Evolutionary conservation across 2,329 filamentous ascomycete species (phyloP), one percentile per base, ranked within the genome.

Genomic region (Epichloe brachyelytri): DNA sequence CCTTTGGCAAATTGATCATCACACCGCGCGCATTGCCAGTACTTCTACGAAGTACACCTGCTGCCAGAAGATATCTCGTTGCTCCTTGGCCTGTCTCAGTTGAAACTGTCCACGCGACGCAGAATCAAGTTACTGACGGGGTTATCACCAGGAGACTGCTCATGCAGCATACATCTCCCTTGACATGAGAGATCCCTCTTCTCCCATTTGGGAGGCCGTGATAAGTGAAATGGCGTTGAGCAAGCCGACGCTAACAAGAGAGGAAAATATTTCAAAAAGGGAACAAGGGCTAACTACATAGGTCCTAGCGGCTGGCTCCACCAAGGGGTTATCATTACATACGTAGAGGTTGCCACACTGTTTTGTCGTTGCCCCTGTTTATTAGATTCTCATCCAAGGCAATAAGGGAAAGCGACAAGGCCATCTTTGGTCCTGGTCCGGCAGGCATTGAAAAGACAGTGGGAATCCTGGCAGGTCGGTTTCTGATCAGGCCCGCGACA

Each of bases 21-120:
- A 17, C 19, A 38, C 17, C 44, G 14, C 4, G n/a, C 30, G 5
- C 12, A n/a, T n/a, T 22, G 34, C 6, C 44, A 36, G 11, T 26
- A 26, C 22, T 26, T 26, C 2, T 8, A 8, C 22, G 0, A 26
- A 26, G 1, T 7, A 26, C 22, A 26, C 22, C 22, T 26, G 26
- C 7, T 26, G 26, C 7, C 26, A 26, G 15, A 19, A 46, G 14
- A 38, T 30, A 48, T 17, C 4, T 20, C 36, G 14, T 40, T n/a
- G n/a, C 37, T 15, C 26, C 22, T 39, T 22, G n/a, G 26, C 12
- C 38, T 49, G 47, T 49, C 47, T 49, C 47, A 49, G 47, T 49
- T 49, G 47, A 17, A 36, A 36, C 17, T 45, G 45, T 30, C 26
- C 5, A 47, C 15, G 34, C 46, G 38, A 22, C 46, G 39, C 46